These are phyloP conservation scores for Tylopilus intermedius DNA, from an alignment of 768 basidiomycete genomes.

Conservation along the genomic window DNA sequence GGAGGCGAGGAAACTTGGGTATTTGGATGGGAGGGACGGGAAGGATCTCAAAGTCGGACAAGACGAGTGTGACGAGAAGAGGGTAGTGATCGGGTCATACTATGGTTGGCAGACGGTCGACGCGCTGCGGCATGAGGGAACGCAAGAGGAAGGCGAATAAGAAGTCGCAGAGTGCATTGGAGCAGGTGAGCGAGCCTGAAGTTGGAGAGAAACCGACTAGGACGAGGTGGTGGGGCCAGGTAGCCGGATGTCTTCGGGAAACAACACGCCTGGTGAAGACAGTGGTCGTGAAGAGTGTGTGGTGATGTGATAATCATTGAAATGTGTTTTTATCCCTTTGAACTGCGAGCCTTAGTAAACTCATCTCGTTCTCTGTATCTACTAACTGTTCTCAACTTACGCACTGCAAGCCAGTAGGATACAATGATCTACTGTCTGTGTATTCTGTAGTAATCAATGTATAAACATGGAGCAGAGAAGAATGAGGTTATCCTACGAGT, in stretches of 20 bases:
- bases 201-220: slow-evolving; percentile 22
- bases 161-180: slow-evolving; percentile 36
- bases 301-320: slow-evolving; percentile 47
- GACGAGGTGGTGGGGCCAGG: slow-evolving; percentile 39
- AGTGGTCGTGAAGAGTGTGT: slow-evolving; percentile 58
- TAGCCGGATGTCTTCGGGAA: slow-evolving; percentile 45
- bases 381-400: slow-evolving; percentile 16
- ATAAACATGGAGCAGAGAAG: slow-evolving; percentile 5
- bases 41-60: slow-evolving; percentile 66
- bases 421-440: slow-evolving; percentile 13
- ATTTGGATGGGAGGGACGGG: slow-evolving; percentile 64
- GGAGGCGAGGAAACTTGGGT: slow-evolving; percentile 64
- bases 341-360: too few relatives aligned
- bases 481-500: slow-evolving; percentile 11
- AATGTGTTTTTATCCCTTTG: slow-evolving; percentile 30
- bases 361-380: too few relatives aligned
- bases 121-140: slow-evolving; percentile 60
- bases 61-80: slow-evolving; percentile 72
- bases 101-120: slow-evolving; percentile 86
- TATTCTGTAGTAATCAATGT: slow-evolving; percentile 15
- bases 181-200: slow-evolving; percentile 30
- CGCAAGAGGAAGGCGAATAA: slow-evolving; percentile 53
- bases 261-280: slow-evolving; percentile 45
- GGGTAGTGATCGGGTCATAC: slow-evolving; percentile 79
- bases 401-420: slow-evolving; percentile 9